Base-by-base conservation (phyloP, 148 eudicot species). In the Simmondsia chinensis region DNA sequence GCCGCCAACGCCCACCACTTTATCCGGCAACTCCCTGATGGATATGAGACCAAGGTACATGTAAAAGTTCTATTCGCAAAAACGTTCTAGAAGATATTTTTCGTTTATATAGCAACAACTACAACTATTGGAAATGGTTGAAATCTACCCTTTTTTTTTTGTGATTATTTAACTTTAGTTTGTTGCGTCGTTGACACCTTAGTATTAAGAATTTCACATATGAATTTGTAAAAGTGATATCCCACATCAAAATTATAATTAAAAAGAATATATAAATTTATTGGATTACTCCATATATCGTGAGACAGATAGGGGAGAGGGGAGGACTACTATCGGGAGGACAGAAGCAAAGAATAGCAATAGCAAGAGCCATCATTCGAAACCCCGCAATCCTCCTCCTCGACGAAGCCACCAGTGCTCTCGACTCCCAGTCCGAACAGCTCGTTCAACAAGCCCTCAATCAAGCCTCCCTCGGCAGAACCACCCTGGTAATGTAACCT, bases 381-480 rank as follows among this genome's bases (percentile, higher is more conserved):
- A 84, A 89, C 65, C 95, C 97, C 14, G 72, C 60, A 19, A 81
- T 89, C 60, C 87, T 89, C 24, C 74, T 89, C 23, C 85, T 89
- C 1, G 97, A 89, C 48, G 97, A 89, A 76, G 97, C 97, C 16
- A 89, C 97, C 43, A 89, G 97, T 50, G 93, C 97, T 18, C 76
- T 89, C 12, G 97, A 89, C 29, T 75, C 87, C 0, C 94, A 87
- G 56, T 83, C 96, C 0, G 96, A 87, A 54, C 74, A 52, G 17
- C 66, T 83, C 34, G 94, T 87, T 12, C 96, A 87, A 56, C 60
- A 60, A 42, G 94, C 96, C 15, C 82, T 83, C 5, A 83, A 87
- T 72, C 86, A 80, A 60, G 96, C 94, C 29, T 82, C 82, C 19
- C 63, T 80, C 64, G 94, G 96, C 24, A 77, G 94, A 67, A 87